Evolutionary conservation across 2,329 filamentous ascomycete genomes (phyloP).

Genomic region (Huntiella savannae): DNA sequence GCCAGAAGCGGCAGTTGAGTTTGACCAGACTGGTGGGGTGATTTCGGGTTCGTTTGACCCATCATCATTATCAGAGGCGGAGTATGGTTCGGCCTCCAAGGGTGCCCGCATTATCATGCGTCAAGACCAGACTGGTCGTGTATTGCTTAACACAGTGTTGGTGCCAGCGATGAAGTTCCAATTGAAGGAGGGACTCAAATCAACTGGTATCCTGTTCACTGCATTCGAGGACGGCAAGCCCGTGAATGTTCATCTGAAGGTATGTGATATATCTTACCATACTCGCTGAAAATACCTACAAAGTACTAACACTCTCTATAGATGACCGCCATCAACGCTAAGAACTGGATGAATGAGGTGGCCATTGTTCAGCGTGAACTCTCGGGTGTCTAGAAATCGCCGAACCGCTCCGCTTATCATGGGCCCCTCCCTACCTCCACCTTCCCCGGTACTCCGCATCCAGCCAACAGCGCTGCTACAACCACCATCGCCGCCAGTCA

Average conservation of each 20-base stretch:
- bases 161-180: conserved; percentile 64
- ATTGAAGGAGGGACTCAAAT: conserved; percentile 54
- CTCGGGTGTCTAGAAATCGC: conserved; percentile 18
- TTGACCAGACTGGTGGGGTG: conserved; percentile 31
- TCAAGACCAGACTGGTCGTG: conserved; percentile 70
- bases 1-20: conserved; percentile 34
- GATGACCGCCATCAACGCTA: conserved; percentile 36
- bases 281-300: neutral
- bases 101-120: conserved; percentile 68
- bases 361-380: conserved; percentile 32
- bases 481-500: neutral
- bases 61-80: conserved; percentile 22
- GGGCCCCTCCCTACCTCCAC: neutral
- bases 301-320: conserved; percentile 14
- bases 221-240: conserved; percentile 40
- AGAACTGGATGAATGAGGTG: conserved; percentile 31
- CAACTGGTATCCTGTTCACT: conserved; percentile 47
- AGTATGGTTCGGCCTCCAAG: conserved; percentile 18
- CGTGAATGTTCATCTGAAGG: conserved; percentile 42
- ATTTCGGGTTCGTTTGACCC: conserved; percentile 36
- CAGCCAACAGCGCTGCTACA: neutral
- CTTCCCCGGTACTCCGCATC: neutral
- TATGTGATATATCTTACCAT: conserved; percentile 18
- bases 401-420: too few relatives aligned
- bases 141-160: conserved; percentile 72